Evolutionary conservation across 331 rosid genomes (phyloP).

Genomic region (Malus hybrid): DNA sequence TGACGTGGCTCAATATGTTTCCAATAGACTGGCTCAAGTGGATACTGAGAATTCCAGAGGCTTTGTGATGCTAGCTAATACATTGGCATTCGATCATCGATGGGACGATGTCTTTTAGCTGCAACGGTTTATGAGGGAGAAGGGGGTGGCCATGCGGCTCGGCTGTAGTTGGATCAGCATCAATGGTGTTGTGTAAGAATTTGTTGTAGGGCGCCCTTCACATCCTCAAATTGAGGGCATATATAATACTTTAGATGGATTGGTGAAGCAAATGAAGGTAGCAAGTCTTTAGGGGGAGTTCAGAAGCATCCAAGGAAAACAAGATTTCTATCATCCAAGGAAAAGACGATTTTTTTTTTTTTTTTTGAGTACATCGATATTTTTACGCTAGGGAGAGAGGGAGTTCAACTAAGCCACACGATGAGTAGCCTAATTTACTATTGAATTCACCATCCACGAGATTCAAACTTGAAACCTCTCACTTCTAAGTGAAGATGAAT

Average conservation of each 20-base stretch:
- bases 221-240: constrained; percentile 39
- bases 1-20: constrained; percentile 44
- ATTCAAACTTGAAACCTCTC: too few species aligned
- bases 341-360: too few species aligned
- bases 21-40: constrained; percentile 38
- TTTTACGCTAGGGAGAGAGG: too few species aligned
- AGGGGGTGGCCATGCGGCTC: constrained; percentile 46
- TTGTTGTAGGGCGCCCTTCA: constrained; percentile 32
- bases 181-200: constrained; percentile 52
- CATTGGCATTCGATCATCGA: constrained; percentile 38
- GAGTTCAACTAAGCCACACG: too few species aligned
- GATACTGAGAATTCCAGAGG: constrained; percentile 44
- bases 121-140: constrained; percentile 48
- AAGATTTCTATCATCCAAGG: too few species aligned
- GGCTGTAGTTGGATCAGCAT: constrained; percentile 59
- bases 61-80: constrained; percentile 58
- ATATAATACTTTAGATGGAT: constrained; percentile 27
- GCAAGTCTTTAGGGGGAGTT: constrained; percentile 8
- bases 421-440: too few species aligned
- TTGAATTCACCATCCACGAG: too few species aligned
- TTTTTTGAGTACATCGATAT: too few species aligned
- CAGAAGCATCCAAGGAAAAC: not conserved
- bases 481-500: too few species aligned
- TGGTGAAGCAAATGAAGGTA: constrained; percentile 42
- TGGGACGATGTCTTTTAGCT: constrained; percentile 42